Percentiles rank a stretch among this genome's conserved stretches.
phyloP scores from a whole-genome alignment of 2,329 filamentous ascomycete species.

The Colletotrichum zoysiae region DNA sequence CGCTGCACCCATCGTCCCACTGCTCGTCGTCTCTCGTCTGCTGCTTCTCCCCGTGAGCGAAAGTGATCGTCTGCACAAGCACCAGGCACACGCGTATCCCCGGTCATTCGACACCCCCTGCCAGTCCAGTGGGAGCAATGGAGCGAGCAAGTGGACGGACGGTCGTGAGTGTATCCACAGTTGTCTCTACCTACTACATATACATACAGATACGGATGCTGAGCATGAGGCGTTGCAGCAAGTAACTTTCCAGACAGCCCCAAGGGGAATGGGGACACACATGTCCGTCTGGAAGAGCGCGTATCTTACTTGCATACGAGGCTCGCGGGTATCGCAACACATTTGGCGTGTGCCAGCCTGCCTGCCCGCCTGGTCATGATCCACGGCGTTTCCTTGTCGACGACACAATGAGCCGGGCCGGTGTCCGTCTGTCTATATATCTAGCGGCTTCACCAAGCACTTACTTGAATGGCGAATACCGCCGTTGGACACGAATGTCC shows the following conservation, averaged over 20 bases:
- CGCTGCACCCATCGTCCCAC: conserved; percentile 21
- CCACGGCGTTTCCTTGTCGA: conserved; percentile 7
- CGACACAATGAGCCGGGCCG: conserved; percentile 28
- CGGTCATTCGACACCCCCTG: background rate
- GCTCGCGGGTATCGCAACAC: no score
- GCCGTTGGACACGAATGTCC: background rate
- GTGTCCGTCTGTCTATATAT: background rate
- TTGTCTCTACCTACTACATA: conserved; percentile 5
- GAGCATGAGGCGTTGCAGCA: conserved; percentile 26
- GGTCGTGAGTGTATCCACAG: conserved; percentile 1
- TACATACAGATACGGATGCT: conserved; percentile 4
- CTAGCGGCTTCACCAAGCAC: background rate
- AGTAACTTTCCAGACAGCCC: conserved; percentile 23
- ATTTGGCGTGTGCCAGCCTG: no score
- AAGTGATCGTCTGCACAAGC: conserved; percentile 1
- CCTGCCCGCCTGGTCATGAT: background rate
- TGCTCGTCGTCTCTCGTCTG: background rate
- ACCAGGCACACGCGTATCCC: background rate
- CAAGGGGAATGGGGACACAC: conserved; percentile 28
- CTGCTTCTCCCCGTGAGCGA: background rate
- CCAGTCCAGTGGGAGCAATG: background rate
- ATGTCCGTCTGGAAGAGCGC: background rate
- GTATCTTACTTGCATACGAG: background rate
- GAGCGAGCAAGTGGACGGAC: background rate
- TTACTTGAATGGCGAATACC: background rate